A percentile compares a stretch with the other conserved stretches of the same genome.
These are phyloP conservation scores for Calycina herbarum DNA, from an alignment of 2,329 filamentous ascomycete species.

Conservation along the genomic window DNA sequence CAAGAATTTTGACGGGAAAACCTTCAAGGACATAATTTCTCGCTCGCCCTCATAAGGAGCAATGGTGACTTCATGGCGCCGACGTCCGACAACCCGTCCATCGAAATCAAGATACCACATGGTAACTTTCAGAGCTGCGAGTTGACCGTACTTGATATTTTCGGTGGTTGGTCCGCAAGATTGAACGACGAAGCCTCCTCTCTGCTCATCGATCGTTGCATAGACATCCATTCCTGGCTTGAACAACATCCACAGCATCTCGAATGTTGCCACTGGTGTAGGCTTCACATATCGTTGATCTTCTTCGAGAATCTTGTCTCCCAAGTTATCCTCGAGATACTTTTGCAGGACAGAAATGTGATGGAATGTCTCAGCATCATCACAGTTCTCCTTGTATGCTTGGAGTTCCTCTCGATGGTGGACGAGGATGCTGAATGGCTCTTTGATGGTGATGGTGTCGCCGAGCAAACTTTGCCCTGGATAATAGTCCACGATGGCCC, in stretches of 20 bases:
- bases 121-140: slow-evolving; percentile 25
- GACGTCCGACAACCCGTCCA: slow-evolving; percentile 31
- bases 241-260: slow-evolving; percentile 32
- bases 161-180: slow-evolving; percentile 17
- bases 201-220: slow-evolving; percentile 24
- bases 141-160: slow-evolving; percentile 19
- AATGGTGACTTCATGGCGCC: slow-evolving; percentile 29
- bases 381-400: slow-evolving; percentile 25
- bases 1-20: slow-evolving; percentile 30
- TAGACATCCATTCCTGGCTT: slow-evolving; percentile 31
- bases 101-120: slow-evolving; percentile 38
- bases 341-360: slow-evolving; percentile 26
- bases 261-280: slow-evolving; percentile 27
- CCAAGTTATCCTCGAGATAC: slow-evolving; percentile 27
- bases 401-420: slow-evolving; percentile 29
- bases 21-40: slow-evolving; percentile 33
- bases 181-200: slow-evolving; percentile 26
- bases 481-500: slow-evolving; percentile 28
- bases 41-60: slow-evolving; percentile 33
- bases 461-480: slow-evolving; percentile 26
- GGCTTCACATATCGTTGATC: slow-evolving; percentile 21
- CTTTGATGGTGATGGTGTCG: slow-evolving; percentile 27
- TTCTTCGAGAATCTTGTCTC: slow-evolving; percentile 26
- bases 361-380: slow-evolving; percentile 25
- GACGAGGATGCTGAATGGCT: slow-evolving; percentile 43